Evolutionary conservation across 768 basidiomycete genomes (phyloP).

Genomic region (Mycena amicta): DNA sequence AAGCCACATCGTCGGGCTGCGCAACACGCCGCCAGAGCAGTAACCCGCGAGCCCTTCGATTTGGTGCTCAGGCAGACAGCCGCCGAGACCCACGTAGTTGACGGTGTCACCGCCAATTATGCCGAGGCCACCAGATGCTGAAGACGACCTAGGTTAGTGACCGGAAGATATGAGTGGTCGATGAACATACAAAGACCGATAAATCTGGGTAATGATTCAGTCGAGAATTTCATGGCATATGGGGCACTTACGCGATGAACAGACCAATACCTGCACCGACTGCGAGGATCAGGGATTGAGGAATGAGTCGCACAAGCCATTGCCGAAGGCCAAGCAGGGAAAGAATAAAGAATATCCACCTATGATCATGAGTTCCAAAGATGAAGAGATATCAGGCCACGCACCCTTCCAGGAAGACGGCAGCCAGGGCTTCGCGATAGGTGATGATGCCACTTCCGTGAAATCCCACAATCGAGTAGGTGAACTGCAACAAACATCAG

Average conservation of each 20-base stretch:
- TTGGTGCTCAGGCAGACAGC: conserved; percentile 62
- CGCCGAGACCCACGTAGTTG: conserved; percentile 76
- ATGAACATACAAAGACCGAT: conserved; percentile 65
- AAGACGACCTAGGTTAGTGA: conserved; percentile 4
- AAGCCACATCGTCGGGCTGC: conserved; percentile 83
- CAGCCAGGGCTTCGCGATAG: conserved; percentile 79
- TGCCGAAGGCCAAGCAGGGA: conserved; percentile 84
- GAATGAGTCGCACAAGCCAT: conserved; percentile 89
- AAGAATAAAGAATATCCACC: conserved; percentile 81
- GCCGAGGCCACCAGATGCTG: conserved; percentile 67
- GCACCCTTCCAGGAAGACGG: conserved; percentile 87
- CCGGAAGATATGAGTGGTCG: not conserved
- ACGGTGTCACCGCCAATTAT: conserved; percentile 74
- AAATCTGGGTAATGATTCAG: conserved; percentile 42
- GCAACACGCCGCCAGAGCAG: conserved; percentile 66
- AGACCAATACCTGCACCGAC: conserved; percentile 88
- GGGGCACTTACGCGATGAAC: conserved; percentile 73
- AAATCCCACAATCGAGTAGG: conserved; percentile 87
- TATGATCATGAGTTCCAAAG: conserved; percentile 27
- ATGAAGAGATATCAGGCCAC: conserved; percentile 28
- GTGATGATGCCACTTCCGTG: conserved; percentile 73
- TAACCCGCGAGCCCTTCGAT: conserved; percentile 51
- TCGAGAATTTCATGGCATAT: too few relatives aligned
- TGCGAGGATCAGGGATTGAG: conserved; percentile 81
- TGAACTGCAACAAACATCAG: conserved; percentile 52